Evolutionary conservation across 2,329 filamentous ascomycete species (phyloP).

Genomic region (Bipolaris cookei): DNA sequence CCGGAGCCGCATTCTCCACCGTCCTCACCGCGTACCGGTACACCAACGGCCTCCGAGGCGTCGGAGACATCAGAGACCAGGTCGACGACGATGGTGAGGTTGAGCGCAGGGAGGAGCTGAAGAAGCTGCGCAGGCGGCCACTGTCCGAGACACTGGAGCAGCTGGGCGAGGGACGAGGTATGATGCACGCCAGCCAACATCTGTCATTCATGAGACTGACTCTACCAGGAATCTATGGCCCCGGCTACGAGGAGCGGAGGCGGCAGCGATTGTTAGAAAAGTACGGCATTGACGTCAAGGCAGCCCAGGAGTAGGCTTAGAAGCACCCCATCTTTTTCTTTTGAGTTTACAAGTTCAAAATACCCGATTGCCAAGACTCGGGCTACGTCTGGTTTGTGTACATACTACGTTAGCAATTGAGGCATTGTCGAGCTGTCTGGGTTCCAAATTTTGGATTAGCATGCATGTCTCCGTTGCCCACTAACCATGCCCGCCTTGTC

Average conservation of each 20-base stretch:
- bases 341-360: slow-evolving; percentile 27
- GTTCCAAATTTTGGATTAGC: neutral
- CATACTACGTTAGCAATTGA: slow-evolving; percentile 23
- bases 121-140: slow-evolving; percentile 75
- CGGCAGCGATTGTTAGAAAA: slow-evolving; percentile 81
- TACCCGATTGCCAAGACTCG: slow-evolving; percentile 18
- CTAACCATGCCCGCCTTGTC: neutral
- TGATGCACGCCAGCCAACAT: slow-evolving; percentile 19
- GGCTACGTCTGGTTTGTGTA: slow-evolving; percentile 23
- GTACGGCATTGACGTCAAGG: slow-evolving; percentile 79
- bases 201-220: slow-evolving; percentile 24
- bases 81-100: slow-evolving; percentile 74
- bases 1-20: slow-evolving; percentile 65
- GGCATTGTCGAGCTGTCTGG: neutral
- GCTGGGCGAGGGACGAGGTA: slow-evolving; percentile 87
- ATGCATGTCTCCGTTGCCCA: neutral
- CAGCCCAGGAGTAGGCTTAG: slow-evolving; percentile 33
- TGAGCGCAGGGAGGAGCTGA: slow-evolving; percentile 74
- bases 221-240: slow-evolving; percentile 73
- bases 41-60: slow-evolving; percentile 67
- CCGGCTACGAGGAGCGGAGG: slow-evolving; percentile 85
- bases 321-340: slow-evolving; percentile 27
- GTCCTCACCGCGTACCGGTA: slow-evolving; percentile 70
- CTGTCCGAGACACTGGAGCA: slow-evolving; percentile 80
- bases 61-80: slow-evolving; percentile 53